A percentile compares a stretch with the other conserved stretches of the same genome.
Evolutionary conservation across 2,329 filamentous ascomycete genomes (phyloP).

Genomic region (Furcasterigmium sp.): DNA sequence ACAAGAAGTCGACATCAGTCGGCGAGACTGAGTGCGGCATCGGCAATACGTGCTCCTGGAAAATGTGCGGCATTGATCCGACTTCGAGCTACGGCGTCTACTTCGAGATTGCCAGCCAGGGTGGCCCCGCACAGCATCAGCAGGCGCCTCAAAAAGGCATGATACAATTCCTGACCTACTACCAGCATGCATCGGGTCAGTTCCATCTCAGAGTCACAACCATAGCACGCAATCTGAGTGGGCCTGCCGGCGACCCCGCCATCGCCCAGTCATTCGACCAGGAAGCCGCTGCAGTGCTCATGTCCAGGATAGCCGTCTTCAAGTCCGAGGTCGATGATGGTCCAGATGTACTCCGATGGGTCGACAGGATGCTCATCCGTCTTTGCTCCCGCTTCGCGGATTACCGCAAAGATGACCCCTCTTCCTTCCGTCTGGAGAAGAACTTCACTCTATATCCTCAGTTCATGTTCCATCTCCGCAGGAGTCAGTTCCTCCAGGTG

Average conservation of each 20-base stretch:
- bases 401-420: slow-evolving; percentile 96
- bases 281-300: slow-evolving; percentile 93
- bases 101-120: slow-evolving; percentile 95
- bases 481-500: slow-evolving; percentile 96
- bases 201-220: slow-evolving; percentile 96
- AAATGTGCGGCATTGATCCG: slow-evolving; percentile 98
- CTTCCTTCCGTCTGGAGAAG: slow-evolving; percentile 94
- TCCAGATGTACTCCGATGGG: slow-evolving; percentile 96
- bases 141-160: slow-evolving; percentile 87
- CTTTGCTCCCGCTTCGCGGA: slow-evolving; percentile 96
- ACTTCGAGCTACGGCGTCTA: slow-evolving; percentile 92
- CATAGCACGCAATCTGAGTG: slow-evolving; percentile 83
- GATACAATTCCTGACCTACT: slow-evolving; percentile 98
- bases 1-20: slow-evolving; percentile 96
- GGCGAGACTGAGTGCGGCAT: slow-evolving; percentile 98
- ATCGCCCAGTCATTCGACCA: slow-evolving; percentile 98
- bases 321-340: slow-evolving; percentile 98
- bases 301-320: slow-evolving; percentile 99
- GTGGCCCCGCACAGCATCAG: slow-evolving; percentile 77
- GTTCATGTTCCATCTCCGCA: slow-evolving; percentile 98
- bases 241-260: slow-evolving; percentile 88
- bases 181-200: slow-evolving; percentile 93
- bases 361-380: slow-evolving; percentile 96
- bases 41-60: slow-evolving; percentile 98
- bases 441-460: slow-evolving; percentile 99